Evolutionary conservation across 768 basidiomycete species (phyloP).

Genomic region (Rhodotorula toruloides): DNA sequence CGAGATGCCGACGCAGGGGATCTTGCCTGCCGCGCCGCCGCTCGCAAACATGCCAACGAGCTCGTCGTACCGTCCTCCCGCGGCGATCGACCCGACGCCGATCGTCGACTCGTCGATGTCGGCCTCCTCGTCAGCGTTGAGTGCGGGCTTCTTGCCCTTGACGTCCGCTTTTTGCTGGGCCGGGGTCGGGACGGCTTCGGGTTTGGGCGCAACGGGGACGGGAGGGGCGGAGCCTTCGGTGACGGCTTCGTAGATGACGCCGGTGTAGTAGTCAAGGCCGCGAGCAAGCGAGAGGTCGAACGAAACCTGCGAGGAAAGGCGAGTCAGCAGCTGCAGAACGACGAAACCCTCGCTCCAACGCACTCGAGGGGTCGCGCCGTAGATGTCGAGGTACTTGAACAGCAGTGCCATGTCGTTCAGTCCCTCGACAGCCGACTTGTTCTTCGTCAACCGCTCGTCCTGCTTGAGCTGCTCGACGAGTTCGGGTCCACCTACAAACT

Average conservation of each 20-base stretch:
- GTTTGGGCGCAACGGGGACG: slow-evolving; percentile 56
- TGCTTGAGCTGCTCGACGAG: slow-evolving; percentile 66
- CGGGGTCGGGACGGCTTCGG: slow-evolving; percentile 44
- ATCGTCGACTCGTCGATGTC: slow-evolving; percentile 88
- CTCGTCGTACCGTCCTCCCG: slow-evolving; percentile 91
- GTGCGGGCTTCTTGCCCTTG: slow-evolving; percentile 49
- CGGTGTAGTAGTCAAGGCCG: slow-evolving; percentile 96
- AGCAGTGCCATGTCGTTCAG: slow-evolving; percentile 78
- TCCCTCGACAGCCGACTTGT: slow-evolving; percentile 72
- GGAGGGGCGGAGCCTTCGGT: slow-evolving; percentile 92
- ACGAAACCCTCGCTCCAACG: no score
- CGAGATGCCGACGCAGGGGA: slow-evolving; percentile 87
- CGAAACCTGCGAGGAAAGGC: slow-evolving; percentile 59
- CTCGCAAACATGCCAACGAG: slow-evolving; percentile 79
- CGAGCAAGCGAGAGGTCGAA: slow-evolving; percentile 97
- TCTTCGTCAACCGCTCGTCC: slow-evolving; percentile 62
- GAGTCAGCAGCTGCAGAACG: no score
- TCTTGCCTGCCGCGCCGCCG: slow-evolving; percentile 42
- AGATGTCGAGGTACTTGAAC: slow-evolving; percentile 75
- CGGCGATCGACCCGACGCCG: slow-evolving; percentile 99
- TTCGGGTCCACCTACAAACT: slow-evolving; percentile 61
- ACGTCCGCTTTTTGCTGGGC: slow-evolving; percentile 39
- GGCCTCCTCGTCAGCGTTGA: slow-evolving; percentile 57
- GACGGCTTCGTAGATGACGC: slow-evolving; percentile 94
- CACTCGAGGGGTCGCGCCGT: slow-evolving; percentile 66